A percentile compares a stretch with the other conserved stretches of the same genome.
These are phyloP conservation scores for Oxytropis ochrocephala DNA, from an alignment of 306 rosid genomes.

Conservation along the genomic window DNA sequence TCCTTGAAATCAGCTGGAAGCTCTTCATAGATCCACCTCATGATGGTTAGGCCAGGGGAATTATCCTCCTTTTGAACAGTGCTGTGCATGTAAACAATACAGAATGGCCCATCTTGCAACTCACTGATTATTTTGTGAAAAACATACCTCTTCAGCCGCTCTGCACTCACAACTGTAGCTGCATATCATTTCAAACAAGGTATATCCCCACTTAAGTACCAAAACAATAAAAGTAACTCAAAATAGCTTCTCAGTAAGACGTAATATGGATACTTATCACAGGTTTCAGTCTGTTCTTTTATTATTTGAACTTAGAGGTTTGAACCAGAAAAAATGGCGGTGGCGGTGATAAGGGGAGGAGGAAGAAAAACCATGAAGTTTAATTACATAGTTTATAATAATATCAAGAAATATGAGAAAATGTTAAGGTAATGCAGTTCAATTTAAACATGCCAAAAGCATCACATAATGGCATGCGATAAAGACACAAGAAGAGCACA, in stretches of 20 bases:
- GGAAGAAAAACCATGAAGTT: background rate
- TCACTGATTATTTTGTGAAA: slow-evolving; percentile 67
- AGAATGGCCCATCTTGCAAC: slow-evolving; percentile 67
- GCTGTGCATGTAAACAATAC: slow-evolving; percentile 76
- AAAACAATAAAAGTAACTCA: background rate
- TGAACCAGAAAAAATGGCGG: background rate
- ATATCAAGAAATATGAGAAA: background rate
- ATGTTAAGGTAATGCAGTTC: background rate
- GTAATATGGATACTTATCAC: background rate
- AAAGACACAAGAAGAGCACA: background rate
- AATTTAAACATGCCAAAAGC: background rate
- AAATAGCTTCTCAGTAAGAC: background rate
- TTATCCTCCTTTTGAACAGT: slow-evolving; percentile 86
- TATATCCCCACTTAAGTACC: slow-evolving; percentile 2
- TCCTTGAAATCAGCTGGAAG: slow-evolving; percentile 69
- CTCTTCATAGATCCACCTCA: slow-evolving; percentile 97
- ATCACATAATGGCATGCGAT: background rate
- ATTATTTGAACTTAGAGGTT: background rate
- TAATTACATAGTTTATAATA: background rate
- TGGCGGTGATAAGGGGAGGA: background rate
- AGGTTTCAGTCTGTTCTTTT: background rate
- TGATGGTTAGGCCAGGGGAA: slow-evolving; percentile 84
- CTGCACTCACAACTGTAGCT: slow-evolving; percentile 72
- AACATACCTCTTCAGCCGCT: slow-evolving; percentile 75
- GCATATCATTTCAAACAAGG: slow-evolving; percentile 28